Conservation (phyloP, 208 protist genomes). For the Crithidia brevicula region DNA sequence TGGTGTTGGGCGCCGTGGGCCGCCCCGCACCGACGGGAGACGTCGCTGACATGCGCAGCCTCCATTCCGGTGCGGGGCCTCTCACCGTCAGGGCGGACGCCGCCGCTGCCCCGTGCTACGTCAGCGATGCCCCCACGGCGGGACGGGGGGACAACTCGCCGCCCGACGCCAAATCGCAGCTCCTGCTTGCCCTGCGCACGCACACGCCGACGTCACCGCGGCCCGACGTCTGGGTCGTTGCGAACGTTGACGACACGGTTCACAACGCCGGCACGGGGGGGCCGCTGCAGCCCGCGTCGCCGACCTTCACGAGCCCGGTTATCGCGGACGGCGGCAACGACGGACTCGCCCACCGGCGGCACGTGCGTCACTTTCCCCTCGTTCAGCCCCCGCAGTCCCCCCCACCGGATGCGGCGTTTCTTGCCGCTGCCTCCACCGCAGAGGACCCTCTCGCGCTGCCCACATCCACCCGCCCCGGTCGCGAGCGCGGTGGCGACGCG, state of each 20-base stretch:
- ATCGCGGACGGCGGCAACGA: conserved; percentile 8
- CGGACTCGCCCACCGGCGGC: not conserved
- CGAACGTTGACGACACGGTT: not conserved
- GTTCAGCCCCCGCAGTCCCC: no score
- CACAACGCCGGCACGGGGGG: not conserved
- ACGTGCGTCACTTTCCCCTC: no score
- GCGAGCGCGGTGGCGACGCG: no score
- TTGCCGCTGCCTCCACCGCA: not conserved
- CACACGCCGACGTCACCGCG: conserved; percentile 5
- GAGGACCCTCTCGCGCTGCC: no score
- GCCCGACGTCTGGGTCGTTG: not conserved
- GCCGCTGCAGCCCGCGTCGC: not conserved
- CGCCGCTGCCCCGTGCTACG: not conserved
- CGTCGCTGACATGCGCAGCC: not conserved
- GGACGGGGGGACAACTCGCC: not conserved
- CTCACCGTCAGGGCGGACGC: not conserved
- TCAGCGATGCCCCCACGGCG: not conserved
- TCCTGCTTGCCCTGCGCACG: conserved; percentile 6
- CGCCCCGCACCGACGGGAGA: not conserved
- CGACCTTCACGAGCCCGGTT: not conserved
- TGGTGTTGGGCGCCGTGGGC: no score
- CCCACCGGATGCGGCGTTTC: not conserved
- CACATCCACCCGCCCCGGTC: no score
- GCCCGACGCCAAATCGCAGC: conserved; percentile 7
- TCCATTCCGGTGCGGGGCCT: not conserved